These are phyloP conservation scores for Phytopythium mirpurense DNA, from an alignment of 352 stramenopile species.

Conservation along the genomic window DNA sequence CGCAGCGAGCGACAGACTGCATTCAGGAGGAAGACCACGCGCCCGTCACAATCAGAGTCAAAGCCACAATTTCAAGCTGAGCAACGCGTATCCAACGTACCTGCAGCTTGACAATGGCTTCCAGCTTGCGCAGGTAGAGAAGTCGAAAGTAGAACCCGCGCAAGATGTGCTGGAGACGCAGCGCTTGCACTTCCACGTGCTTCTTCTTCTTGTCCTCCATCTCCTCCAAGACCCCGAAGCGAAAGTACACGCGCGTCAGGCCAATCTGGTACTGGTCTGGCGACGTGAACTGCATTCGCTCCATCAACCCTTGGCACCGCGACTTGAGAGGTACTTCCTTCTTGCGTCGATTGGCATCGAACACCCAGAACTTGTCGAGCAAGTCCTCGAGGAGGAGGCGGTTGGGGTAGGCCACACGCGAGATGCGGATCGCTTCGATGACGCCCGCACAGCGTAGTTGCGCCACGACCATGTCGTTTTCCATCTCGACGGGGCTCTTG, in stretches of 20 bases:
- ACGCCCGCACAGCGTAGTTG: conserved; percentile 98
- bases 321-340: conserved; percentile 35
- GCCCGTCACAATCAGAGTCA: neutral
- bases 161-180: conserved; percentile 71
- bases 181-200: conserved; percentile 51
- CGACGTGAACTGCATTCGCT: conserved; percentile 52
- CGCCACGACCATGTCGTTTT: conserved; percentile 92
- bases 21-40: neutral
- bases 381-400: conserved; percentile 87
- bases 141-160: conserved; percentile 55
- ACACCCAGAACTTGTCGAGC: conserved; percentile 78
- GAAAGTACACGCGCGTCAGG: conserved; percentile 76
- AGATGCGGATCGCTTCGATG: conserved; percentile 98
- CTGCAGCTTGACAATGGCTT: conserved; percentile 77
- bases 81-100: conserved; percentile 16
- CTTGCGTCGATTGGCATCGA: conserved; percentile 34
- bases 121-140: conserved; percentile 53
- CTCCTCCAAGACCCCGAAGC: conserved; percentile 68
- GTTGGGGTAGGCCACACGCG: conserved; percentile 97
- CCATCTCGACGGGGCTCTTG: conserved; percentile 89
- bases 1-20: conserved; percentile 81
- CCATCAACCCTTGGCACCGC: conserved; percentile 51
- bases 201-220: conserved; percentile 68
- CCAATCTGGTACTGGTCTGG: conserved; percentile 78
- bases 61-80: neutral